A percentile compares a stretch with the other conserved stretches of the same genome.
Conservation (phyloP, 495 filamentous ascomycete species). For the Xylaria acuta region DNA sequence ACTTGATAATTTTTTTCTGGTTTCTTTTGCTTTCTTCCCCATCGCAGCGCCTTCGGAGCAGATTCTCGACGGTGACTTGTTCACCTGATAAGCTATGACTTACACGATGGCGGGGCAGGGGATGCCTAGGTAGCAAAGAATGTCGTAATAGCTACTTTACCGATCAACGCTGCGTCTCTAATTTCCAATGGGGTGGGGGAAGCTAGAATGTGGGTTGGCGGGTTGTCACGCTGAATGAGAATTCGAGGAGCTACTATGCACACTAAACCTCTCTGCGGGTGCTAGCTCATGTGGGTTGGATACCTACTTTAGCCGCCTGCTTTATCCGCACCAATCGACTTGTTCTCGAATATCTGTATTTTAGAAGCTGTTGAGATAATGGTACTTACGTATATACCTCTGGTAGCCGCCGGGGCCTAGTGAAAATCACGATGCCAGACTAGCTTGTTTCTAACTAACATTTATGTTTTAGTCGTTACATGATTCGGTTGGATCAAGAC, state of each 20-base stretch:
- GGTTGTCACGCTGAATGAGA: conserved; percentile 9
- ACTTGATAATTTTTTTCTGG: neutral
- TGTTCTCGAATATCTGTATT: neutral
- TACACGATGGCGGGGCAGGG: conserved; percentile 20
- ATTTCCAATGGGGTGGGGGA: conserved; percentile 5
- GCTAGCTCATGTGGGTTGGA: conserved; percentile 11
- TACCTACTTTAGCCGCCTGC: conserved; percentile 18
- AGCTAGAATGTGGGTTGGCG: neutral
- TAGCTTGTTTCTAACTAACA: neutral
- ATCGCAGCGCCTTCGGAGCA: conserved; percentile 20
- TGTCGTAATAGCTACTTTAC: conserved; percentile 27
- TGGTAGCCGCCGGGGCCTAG: neutral
- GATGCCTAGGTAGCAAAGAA: conserved; percentile 1
- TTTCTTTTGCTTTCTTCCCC: neutral
- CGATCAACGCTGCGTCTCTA: neutral
- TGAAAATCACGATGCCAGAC: neutral
- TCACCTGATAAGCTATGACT: conserved; percentile 18
- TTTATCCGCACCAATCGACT: conserved; percentile 29
- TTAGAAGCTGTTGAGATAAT: neutral
- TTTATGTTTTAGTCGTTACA: neutral
- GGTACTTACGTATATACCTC: neutral
- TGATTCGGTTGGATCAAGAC: no score
- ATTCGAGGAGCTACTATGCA: neutral
- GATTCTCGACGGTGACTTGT: conserved; percentile 8
- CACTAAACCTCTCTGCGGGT: neutral